A percentile compares a stretch with the other conserved stretches of the same genome.
Conservation (phyloP, 768 basidiomycete species). For the Cystobasidium onofrii region DNA sequence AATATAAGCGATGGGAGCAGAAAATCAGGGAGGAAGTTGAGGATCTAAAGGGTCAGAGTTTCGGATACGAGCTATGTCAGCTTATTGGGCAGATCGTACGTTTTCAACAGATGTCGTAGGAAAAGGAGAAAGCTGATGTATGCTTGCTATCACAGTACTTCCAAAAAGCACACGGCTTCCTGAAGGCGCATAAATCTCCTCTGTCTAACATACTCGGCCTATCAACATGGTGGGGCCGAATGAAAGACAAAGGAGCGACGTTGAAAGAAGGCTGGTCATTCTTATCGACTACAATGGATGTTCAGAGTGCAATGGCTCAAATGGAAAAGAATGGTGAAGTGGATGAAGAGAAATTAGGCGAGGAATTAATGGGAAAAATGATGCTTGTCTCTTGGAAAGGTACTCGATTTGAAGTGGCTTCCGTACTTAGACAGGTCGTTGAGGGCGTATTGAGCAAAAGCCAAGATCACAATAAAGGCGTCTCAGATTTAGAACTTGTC, state of each 20-base stretch:
- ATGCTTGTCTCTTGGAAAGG: slow-evolving; percentile 95
- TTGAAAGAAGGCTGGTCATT: slow-evolving; percentile 97
- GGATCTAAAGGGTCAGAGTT: slow-evolving; percentile 92
- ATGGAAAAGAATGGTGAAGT: slow-evolving; percentile 62
- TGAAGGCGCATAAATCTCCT: slow-evolving; percentile 83
- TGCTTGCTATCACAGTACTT: slow-evolving; percentile 56
- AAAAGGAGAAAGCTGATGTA: slow-evolving; percentile 54
- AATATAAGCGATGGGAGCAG: slow-evolving; percentile 68
- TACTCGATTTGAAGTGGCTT: slow-evolving; percentile 85
- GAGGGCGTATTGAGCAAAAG: slow-evolving; percentile 54
- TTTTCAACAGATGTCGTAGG: background rate
- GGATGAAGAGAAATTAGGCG: slow-evolving; percentile 69
- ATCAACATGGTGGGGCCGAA: slow-evolving; percentile 79
- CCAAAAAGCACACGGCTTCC: slow-evolving; percentile 79
- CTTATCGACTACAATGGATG: slow-evolving; percentile 83
- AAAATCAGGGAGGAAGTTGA: slow-evolving; percentile 76
- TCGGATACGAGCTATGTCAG: slow-evolving; percentile 58
- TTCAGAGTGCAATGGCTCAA: slow-evolving; percentile 74
- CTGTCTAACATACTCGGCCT: slow-evolving; percentile 44
- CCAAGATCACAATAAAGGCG: slow-evolving; percentile 55
- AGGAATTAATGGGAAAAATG: slow-evolving; percentile 87
- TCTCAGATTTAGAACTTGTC: slow-evolving; percentile 61
- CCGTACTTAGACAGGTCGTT: slow-evolving; percentile 66
- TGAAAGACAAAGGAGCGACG: slow-evolving; percentile 63
- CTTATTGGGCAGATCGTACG: slow-evolving; percentile 39